Percentiles rank a stretch among this genome's conserved stretches.
These are phyloP conservation scores for Leptomonas seymouri DNA, from an alignment of 208 protist species.

Conservation along the genomic window DNA sequence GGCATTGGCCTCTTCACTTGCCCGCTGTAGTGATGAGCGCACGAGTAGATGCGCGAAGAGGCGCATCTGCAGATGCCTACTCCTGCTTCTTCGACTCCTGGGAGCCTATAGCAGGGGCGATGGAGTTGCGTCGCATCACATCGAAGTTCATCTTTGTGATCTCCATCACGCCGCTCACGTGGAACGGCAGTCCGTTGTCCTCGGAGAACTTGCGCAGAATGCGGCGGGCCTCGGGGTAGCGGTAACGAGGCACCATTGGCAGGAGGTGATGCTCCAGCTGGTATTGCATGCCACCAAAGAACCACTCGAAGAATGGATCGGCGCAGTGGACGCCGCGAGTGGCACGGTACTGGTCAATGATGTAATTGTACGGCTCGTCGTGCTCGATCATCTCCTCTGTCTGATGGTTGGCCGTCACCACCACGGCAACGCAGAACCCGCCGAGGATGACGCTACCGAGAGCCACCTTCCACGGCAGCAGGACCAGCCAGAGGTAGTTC, in stretches of 20 bases:
- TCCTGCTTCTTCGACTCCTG: slow-evolving; percentile 15
- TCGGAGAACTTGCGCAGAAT: slow-evolving; percentile 78
- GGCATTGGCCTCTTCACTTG: neutral
- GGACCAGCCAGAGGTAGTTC: slow-evolving; percentile 74
- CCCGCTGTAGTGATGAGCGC: neutral
- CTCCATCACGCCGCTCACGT: slow-evolving; percentile 60
- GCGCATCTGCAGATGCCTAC: neutral
- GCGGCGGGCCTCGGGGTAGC: slow-evolving; percentile 61
- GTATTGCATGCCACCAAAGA: slow-evolving; percentile 88
- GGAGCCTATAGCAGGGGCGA: slow-evolving; percentile 22
- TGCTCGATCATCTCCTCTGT: slow-evolving; percentile 81
- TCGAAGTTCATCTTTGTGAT: slow-evolving; percentile 78
- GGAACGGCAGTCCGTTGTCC: slow-evolving; percentile 72
- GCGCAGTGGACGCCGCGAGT: slow-evolving; percentile 74
- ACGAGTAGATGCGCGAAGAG: neutral
- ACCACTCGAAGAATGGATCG: slow-evolving; percentile 78
- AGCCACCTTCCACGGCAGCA: slow-evolving; percentile 66
- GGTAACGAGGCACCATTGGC: slow-evolving; percentile 68
- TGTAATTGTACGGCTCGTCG: slow-evolving; percentile 76
- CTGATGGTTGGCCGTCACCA: slow-evolving; percentile 83
- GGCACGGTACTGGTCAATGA: slow-evolving; percentile 76
- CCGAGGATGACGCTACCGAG: slow-evolving; percentile 71
- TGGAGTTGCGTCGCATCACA: slow-evolving; percentile 46
- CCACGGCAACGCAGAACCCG: slow-evolving; percentile 72
- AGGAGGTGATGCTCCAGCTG: slow-evolving; percentile 89